These are phyloP conservation scores for Botrytis tulipae DNA, from an alignment of 2,329 filamentous ascomycete species.

Conservation along the genomic window DNA sequence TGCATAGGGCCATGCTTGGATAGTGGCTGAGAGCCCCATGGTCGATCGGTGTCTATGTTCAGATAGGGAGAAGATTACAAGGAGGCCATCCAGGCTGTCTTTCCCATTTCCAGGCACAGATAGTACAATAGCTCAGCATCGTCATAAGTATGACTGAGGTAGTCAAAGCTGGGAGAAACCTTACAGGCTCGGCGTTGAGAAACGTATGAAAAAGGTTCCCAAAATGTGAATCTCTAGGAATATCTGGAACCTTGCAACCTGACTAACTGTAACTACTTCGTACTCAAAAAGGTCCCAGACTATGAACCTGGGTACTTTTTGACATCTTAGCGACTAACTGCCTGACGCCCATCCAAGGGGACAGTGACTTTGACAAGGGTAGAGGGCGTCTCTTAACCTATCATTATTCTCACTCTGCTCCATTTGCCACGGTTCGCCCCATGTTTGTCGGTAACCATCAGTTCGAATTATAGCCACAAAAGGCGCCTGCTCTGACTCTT, in stretches of 20 bases:
- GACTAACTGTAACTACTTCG: constrained; percentile 4
- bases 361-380: not conserved
- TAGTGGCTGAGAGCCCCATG: constrained; percentile 18
- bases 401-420: constrained; percentile 8
- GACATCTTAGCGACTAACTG: not conserved
- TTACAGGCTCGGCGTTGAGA: constrained; percentile 7
- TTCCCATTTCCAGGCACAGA: not conserved
- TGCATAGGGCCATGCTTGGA: constrained; percentile 16
- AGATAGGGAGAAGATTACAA: constrained; percentile 7
- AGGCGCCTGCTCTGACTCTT: constrained; percentile 13
- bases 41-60: constrained; percentile 16
- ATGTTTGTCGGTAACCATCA: constrained; percentile 2
- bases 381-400: constrained; percentile 9
- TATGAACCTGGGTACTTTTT: not conserved
- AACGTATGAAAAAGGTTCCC: constrained; percentile 5
- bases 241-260: constrained; percentile 15
- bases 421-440: constrained; percentile 11
- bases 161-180: constrained; percentile 16
- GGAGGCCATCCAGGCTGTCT: constrained; percentile 1
- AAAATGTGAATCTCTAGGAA: constrained; percentile 6
- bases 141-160: constrained; percentile 20
- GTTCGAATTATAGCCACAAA: constrained; percentile 16
- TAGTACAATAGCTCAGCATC: constrained; percentile 4
- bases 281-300: not conserved
- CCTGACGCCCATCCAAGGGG: not conserved